Base-by-base conservation (phyloP, 176 grass and related monocot species). In the Elaeis guineensis region DNA sequence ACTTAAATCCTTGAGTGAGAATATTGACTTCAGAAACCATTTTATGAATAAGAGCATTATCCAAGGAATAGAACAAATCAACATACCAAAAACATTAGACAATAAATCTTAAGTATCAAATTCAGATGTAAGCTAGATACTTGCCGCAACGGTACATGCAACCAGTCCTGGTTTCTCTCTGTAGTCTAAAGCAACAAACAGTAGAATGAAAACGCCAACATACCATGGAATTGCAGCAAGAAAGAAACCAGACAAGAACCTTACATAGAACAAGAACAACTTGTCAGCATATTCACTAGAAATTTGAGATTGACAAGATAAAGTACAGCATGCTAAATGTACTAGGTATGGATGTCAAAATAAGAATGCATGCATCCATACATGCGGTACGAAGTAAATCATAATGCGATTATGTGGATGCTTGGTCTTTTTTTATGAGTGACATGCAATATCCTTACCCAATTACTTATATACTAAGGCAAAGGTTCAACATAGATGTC, bases 181-280 rank as follows among this genome's bases (percentile, higher is more conserved):
- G 64, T 77, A 71, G 65, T 89, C 85, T 70, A 80, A 69, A 70
- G 76, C 64, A 58, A 89, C 73, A 74, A 89, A 89, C 39, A 83
- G 69, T 57, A 89, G 76, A 70, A 89, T 71, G 49, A 89, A 89
- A 49, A 59, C 64, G 22, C 80, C 85, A 74, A 67, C 22, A 74
- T 89, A 89, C 80, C 85, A 89, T 16, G 80, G 80, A 58, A 89
- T 77, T 28, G 80, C 76, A 66, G 85, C 80, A 54, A 89, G 62
- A 57, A 89, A 73, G 52, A 88, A 83, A 21, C 85, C 85, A n/a
- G 78, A 21, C n/a, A 83, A 61, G 48, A 89, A 89, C 64, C 80
- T 89, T 80, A 68, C 76, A 66, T 57, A 51, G 8, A 62, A 54
- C n/a, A 63, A 20, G 52, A 49, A 12, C 35, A 25, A 24, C 44